Conservation (phyloP, 2,329 filamentous ascomycete genomes). For the Didymella keratinophila region DNA sequence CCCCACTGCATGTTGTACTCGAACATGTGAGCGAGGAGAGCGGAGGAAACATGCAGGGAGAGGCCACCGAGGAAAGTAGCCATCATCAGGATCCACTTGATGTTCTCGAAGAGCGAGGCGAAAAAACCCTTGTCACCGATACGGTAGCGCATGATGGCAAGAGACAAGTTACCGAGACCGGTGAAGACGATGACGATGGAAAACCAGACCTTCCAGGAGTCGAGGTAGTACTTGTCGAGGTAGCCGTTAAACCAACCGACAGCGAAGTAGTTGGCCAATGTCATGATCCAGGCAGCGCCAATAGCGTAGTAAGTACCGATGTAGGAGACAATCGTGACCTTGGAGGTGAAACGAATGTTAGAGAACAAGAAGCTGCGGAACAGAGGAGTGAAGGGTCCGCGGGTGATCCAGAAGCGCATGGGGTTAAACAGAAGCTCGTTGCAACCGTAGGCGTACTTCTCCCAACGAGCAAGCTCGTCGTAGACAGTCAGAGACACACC, state of each 20-base stretch:
- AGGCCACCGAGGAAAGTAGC: constrained; percentile 83
- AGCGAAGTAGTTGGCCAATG: constrained; percentile 72
- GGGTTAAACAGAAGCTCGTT: constrained; percentile 76
- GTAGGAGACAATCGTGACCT: constrained; percentile 73
- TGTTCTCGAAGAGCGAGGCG: constrained; percentile 61
- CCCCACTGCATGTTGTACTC: constrained; percentile 87
- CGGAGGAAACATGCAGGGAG: constrained; percentile 79
- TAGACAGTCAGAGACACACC: constrained; percentile 75
- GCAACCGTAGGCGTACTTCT: constrained; percentile 69
- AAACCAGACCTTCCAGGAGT: constrained; percentile 66
- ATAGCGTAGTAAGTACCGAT: constrained; percentile 75
- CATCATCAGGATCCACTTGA: constrained; percentile 70
- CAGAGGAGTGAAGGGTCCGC: constrained; percentile 69
- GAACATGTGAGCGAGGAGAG: constrained; percentile 81
- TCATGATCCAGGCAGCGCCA: constrained; percentile 69
- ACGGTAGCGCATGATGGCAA: constrained; percentile 69
- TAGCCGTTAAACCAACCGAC: constrained; percentile 76
- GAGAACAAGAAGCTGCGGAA: constrained; percentile 67
- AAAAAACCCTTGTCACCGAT: constrained; percentile 62
- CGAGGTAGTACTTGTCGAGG: constrained; percentile 79
- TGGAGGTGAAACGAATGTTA: constrained; percentile 69
- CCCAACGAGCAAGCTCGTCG: constrained; percentile 68
- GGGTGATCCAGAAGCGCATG: constrained; percentile 65
- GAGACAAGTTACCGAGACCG: constrained; percentile 64
- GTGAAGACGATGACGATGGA: constrained; percentile 70